phyloP scores from a whole-genome alignment of 441 rosid species.

The Manihot esculenta region DNA sequence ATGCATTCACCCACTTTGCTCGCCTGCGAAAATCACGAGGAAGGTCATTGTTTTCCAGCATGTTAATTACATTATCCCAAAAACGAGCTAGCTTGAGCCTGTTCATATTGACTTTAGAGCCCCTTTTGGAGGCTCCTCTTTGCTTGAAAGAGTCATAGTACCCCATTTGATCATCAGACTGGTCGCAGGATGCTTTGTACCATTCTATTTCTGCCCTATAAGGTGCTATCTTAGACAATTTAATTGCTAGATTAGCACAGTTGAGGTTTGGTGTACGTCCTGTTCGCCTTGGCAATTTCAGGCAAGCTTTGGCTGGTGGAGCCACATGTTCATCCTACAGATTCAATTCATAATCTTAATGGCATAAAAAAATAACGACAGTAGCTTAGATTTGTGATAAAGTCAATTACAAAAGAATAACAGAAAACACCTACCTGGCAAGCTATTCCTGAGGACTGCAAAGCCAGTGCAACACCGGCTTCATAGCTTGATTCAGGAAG shows the following conservation, averaged over 20 bases:
- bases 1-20: conserved; percentile 58
- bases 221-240: conserved; percentile 45
- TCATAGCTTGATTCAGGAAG: conserved; percentile 55
- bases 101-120: conserved; percentile 50
- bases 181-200: conserved; percentile 60
- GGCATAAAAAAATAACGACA: not conserved
- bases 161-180: conserved; percentile 50
- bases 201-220: conserved; percentile 65
- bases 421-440: conserved; percentile 32
- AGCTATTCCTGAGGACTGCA: conserved; percentile 57
- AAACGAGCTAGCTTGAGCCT: conserved; percentile 54
- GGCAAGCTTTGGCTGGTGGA: conserved; percentile 42
- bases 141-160: conserved; percentile 76
- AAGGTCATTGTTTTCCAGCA: conserved; percentile 60
- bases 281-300: conserved; percentile 41
- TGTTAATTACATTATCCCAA: conserved; percentile 55
- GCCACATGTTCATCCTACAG: conserved; percentile 35
- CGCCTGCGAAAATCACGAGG: conserved; percentile 60
- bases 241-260: conserved; percentile 52
- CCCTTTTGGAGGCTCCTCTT: conserved; percentile 43
- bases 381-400: not conserved
- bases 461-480: conserved; percentile 57
- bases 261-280: conserved; percentile 52
- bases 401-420: not conserved
- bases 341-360: conserved; percentile 11